Base-by-base conservation (phyloP, 331 rosid genomes). In the Spiraea crenata region DNA sequence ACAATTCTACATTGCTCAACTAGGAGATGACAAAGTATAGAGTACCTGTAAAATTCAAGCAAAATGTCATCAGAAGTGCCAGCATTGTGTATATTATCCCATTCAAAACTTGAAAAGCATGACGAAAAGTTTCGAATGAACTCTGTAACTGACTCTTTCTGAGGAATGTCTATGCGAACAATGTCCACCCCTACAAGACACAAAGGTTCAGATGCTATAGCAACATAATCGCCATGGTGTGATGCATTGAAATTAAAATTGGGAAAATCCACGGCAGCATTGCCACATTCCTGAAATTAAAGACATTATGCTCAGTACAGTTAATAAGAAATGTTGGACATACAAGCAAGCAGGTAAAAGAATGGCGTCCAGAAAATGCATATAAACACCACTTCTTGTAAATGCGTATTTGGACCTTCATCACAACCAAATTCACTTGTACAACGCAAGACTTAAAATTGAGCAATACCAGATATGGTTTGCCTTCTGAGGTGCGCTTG, bases 151-250 rank as follows among this genome's bases (percentile, higher is more conserved):
- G 91, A 83, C 81, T 79, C 98, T 50, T 83, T 84, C 49, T 60
- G 78, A 37, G 98, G 96, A 58, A 79, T 64, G 70, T 44, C 82
- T 74, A 57, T 74, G 31, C 89, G 86, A 67, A 93, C 96, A 63
- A 93, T 72, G 75, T 93, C 98, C 77, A 93, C 57, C 57, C 97
- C 98, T 67, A 87, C 98, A 69, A 90, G 85, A 74, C 92, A 90
- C 51, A 93, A 47, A 25, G 98, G 96, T 77, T 88, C 98, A 19
- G 97, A 90, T 73, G 93, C 98, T 78, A 93, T 87, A 11, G 89
- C 96, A 56, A 93, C 98, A 75, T 77, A 88, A 77, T 90, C 97
- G 41, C 97, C 98, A 62, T 90, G 98, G 82, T 93, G 98, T 3
- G 97, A 93, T 37, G 79, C 86, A 77, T 88, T 90, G 82, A 90